Base-by-base conservation (phyloP, 2,329 filamentous ascomycete species). In the Bretziella fagacearum region DNA sequence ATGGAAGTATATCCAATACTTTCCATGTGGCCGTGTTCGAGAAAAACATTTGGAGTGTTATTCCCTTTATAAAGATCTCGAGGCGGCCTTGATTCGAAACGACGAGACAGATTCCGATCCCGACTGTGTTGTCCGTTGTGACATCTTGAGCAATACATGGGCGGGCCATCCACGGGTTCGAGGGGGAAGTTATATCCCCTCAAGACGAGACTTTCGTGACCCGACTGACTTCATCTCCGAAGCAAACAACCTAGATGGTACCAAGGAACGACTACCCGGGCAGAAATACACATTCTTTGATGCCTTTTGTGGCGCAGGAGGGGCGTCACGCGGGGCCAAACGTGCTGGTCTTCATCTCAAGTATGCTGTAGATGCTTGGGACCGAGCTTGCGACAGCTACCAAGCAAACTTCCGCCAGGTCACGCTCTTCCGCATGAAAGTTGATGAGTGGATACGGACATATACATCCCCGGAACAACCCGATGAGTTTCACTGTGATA, bases 251-350 rank as follows among this genome's bases (percentile, higher is more conserved):
- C 11, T 4, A 23, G 36, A 23, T 26, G 6, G 11, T 8, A 37
- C 15, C 29, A 40, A 44, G 26, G 7, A 42, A 8, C 47, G 56
- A 13, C 26, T 49, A 1, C 49, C 47, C 0, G 59, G 59, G 0
- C 69, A 73, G 39, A 65, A 63, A 32, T 84, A 84, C 51, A 81
- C 76, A 0, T 73, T 79, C 20, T 80, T 74, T 1, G 84, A 91
- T 55, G 68, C 72, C 0, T 91, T 84, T 52, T 81, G 74, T 27
- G 82, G 84, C 1, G 80, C 73, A 1, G 83, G 84, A 0, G 84
- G 84, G 3, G 73, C 74, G 1, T 81, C 81, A 0, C 63, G 70
- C 2, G 84, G 81, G 0, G 81, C 81, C 0, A 57, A 63, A 17
- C 58, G 59, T 11, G 67, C 68, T 0, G 81, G 81, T 0, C 62